A percentile compares a stretch with the other conserved stretches of the same genome.
These are phyloP conservation scores for Russula ochroleuca DNA, from an alignment of 768 basidiomycete species.

Conservation along the genomic window DNA sequence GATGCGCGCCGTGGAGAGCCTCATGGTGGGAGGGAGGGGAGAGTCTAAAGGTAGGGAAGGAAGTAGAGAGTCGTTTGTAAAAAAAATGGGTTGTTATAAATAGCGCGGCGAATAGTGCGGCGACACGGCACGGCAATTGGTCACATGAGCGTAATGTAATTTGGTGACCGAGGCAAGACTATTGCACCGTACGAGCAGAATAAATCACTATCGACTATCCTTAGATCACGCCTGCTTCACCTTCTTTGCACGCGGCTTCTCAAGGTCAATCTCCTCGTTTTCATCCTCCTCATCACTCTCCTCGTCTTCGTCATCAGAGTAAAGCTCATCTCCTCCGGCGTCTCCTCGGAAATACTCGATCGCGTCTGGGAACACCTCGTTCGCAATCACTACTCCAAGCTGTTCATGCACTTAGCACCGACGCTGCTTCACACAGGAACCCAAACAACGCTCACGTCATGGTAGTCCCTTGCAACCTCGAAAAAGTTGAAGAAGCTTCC, in stretches of 20 bases:
- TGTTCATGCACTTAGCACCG: constrained; percentile 33
- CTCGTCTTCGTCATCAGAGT: constrained; percentile 62
- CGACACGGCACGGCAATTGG: not conserved
- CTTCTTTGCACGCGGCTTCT: constrained; percentile 77
- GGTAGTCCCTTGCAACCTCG: constrained; percentile 58
- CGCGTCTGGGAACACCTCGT: constrained; percentile 75
- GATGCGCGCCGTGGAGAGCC: constrained; percentile 31
- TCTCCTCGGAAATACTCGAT: constrained; percentile 79
- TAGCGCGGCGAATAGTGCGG: too few relatives aligned
- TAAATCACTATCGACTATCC: constrained; percentile 6
- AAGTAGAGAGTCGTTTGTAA: too few relatives aligned
- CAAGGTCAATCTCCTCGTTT: constrained; percentile 76
- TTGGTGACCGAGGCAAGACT: not conserved
- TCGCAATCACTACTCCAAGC: constrained; percentile 69
- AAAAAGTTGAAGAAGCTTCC: constrained; percentile 92
- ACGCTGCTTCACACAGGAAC: not conserved
- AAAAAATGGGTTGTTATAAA: not conserved
- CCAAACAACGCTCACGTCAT: constrained; percentile 50
- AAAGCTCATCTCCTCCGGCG: constrained; percentile 52
- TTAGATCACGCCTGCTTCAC: constrained; percentile 49
- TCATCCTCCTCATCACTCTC: constrained; percentile 75
- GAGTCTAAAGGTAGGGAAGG: constrained; percentile 6
- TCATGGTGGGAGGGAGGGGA: constrained; percentile 29
- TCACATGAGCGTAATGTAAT: constrained; percentile 3
- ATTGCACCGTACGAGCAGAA: not conserved